Conservation (phyloP, 2,329 filamentous ascomycete species). For the Leptoxyphium fumago region DNA sequence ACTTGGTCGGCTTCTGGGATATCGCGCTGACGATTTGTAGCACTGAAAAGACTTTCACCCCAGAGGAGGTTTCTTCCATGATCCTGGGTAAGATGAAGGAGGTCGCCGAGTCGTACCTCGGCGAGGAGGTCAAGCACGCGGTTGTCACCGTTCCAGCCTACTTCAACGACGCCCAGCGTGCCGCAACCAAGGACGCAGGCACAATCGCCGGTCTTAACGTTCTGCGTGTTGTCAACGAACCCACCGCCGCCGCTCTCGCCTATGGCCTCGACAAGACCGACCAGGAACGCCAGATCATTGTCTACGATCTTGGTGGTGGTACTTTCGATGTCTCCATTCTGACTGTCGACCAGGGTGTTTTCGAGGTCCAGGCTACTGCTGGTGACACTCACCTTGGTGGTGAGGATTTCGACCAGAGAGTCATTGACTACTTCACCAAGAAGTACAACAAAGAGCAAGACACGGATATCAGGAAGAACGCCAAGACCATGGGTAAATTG, state of each 20-base stretch:
- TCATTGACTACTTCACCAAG: conserved; percentile 95
- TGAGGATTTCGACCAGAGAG: conserved; percentile 96
- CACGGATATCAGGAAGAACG: conserved; percentile 84
- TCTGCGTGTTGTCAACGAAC: conserved; percentile 92
- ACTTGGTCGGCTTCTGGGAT: background rate
- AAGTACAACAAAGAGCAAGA: conserved; percentile 96
- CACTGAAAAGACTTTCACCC: conserved; percentile 57
- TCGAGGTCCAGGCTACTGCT: conserved; percentile 85
- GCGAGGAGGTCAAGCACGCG: conserved; percentile 72
- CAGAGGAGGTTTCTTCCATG: conserved; percentile 70
- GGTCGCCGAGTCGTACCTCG: conserved; percentile 62
- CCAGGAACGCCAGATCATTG: conserved; percentile 75
- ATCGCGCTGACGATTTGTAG: conserved; percentile 9
- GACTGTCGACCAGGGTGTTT: conserved; percentile 56
- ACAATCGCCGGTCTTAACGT: conserved; percentile 86
- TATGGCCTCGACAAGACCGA: conserved; percentile 83
- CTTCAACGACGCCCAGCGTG: conserved; percentile 97
- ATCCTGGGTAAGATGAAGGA: conserved; percentile 76
- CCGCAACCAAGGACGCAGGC: conserved; percentile 92
- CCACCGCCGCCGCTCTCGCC: conserved; percentile 86
- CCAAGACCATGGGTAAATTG: conserved; percentile 97
- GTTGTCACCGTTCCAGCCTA: conserved; percentile 93
- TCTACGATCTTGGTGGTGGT: conserved; percentile 89
- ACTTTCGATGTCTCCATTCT: conserved; percentile 90
- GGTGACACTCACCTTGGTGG: conserved; percentile 96